Evolutionary conservation across 2,329 filamentous ascomycete genomes (phyloP), one percentile per base, ranked within the genome.

Genomic region (Botryosphaeria dothidea): DNA sequence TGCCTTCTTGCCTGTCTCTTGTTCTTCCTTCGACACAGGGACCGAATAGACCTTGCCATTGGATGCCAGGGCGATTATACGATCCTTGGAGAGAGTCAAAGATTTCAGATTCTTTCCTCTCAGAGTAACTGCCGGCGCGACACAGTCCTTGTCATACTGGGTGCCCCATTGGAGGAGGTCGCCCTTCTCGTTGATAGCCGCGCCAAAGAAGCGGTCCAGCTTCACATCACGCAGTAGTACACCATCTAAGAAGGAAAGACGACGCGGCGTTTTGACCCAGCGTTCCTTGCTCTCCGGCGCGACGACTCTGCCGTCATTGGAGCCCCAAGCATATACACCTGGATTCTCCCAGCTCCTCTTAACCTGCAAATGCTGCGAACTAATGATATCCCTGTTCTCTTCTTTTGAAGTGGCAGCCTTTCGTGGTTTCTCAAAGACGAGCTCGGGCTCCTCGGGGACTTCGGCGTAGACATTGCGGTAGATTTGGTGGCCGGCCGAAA

Each of bases 271-370:
- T 80, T 96, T 97, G 75, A 98, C 83, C 67, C 89, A 85, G 31
- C 82, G 81, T 63, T 97, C 93, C 60, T 90, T 85, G 8, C 91
- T 94, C 68, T 90, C 88, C 0, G 93, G 93, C 46, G 93, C 93
- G 41, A 91, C 92, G n/a, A 97, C 93, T 70, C 86, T 86, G 66
- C 93, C 92, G 17, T 83, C 82, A 72, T 99, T 99, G 19, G 90
- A 92, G 0, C 95, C 95, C 94, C 95, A 99, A 4, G 90, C 88
- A 78, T 96, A 98, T 0, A 98, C 90, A 1, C 93, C 95, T 0
- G 95, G 94, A 66, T 91, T 89, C 77, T 88, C 87, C 82, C 87
- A 85, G 77, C 92, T 96, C 73, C 87, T 88, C 80, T 91, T 92
- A 66, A 97, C 91, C 80, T 97, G 94, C 5, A 92, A 80, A 78